Base-by-base conservation (phyloP, 2,329 filamentous ascomycete species). In the Didymella lethalis region DNA sequence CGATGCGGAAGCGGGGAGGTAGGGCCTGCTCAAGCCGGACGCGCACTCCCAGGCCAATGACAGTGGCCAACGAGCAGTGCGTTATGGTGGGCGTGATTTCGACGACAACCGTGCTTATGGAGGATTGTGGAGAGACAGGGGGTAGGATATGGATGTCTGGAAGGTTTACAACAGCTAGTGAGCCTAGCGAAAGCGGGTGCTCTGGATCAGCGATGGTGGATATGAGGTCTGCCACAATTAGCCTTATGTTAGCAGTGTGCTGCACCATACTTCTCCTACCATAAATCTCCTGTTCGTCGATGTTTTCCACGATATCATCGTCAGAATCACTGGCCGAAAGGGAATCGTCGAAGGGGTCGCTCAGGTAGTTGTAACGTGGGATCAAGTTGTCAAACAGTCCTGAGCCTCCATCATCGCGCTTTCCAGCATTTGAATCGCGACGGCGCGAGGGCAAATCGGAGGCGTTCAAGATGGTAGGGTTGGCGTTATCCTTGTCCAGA, bases 231-330 rank as follows among this genome's bases (percentile, higher is more conserved):
- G 59, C 55, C 41, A 51, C 44, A 47, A 64, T 76, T 59, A 75
- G 71, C 61, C 52, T 57, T 20, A 25, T 8, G 5, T 18, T 32
- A 20, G 44, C 18, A 28, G 7, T 4, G 20, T 20, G 32, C 8
- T 26, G 46, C 23, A 23, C 20, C 55, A 63, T 48, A 58, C 50
- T 49, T 47, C 44, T 61, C 71, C 50, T 61, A 95, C 92, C 93
- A 75, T 94, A 99, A 41, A 99, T 94, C 79, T 99, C 95, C 77
- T 97, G 95, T 77, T 96, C 92, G 74, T 99, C 95, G 67, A 99
- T 97, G 57, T 91, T 90, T 69, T 98, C 93, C 34, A 88, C 83
- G 1, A 82, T 81, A 48, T 87, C 84, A 58, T 89, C 86, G 57
- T 88, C 86, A 7, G 78, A 78, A 47, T 76, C 69, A 47, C 73